phyloP scores from a whole-genome alignment of 352 stramenopile species.

The Phytopythium cucurbitacearum region DNA sequence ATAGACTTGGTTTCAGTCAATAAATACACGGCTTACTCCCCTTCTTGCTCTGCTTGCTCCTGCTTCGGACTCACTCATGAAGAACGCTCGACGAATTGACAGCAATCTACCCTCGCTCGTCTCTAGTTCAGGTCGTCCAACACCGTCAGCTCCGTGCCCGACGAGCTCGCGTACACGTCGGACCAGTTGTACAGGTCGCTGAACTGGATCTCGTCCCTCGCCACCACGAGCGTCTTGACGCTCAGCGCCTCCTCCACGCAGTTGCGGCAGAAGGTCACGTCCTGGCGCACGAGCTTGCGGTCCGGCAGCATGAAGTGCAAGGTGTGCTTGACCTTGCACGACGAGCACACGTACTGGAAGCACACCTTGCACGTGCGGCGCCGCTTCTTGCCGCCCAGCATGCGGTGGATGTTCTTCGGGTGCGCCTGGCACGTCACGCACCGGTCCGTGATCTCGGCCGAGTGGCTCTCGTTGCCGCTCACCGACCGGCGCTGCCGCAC shows the following conservation, averaged over 20 bases:
- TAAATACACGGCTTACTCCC: too few relatives aligned
- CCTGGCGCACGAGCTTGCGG: conserved; percentile 22
- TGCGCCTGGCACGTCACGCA: conserved; percentile 26
- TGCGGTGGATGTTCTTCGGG: conserved; percentile 10
- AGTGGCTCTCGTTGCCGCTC: not conserved
- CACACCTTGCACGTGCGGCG: conserved; percentile 35
- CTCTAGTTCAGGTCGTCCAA: conserved; percentile 24
- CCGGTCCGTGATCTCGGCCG: conserved; percentile 2
- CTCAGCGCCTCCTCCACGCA: conserved; percentile 17
- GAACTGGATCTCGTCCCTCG: conserved; percentile 19
- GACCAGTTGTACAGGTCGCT: conserved; percentile 22
- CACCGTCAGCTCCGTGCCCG: conserved; percentile 13
- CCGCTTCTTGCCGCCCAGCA: conserved; percentile 6
- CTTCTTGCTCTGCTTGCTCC: too few relatives aligned
- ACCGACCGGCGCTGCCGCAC: conserved; percentile 16
- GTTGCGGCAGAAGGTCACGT: conserved; percentile 15
- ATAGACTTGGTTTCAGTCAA: too few relatives aligned
- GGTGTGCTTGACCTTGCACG: conserved; percentile 35
- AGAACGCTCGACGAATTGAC: too few relatives aligned
- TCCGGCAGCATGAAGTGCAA: conserved; percentile 26
- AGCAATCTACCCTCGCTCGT: conserved; percentile 1
- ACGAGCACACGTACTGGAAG: conserved; percentile 38
- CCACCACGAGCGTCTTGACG: conserved; percentile 19
- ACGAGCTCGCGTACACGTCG: conserved; percentile 21
- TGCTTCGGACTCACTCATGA: too few relatives aligned